Conservation (phyloP, 1,284 basidiomycete genomes). For the Leccinum subatratum region DNA sequence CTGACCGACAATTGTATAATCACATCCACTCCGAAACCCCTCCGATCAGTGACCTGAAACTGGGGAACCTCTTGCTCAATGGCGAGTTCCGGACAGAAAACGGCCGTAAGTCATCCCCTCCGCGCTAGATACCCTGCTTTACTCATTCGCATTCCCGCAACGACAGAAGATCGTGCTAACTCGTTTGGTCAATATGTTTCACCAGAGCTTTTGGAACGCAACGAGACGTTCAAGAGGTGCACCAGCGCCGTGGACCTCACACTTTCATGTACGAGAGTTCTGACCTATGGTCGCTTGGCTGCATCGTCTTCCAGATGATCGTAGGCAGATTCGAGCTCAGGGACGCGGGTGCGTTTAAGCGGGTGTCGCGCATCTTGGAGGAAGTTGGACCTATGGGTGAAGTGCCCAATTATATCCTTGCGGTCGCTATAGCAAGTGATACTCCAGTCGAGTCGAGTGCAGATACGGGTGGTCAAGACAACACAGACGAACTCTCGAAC, state of each 20-base stretch:
- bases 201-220: slow-evolving; percentile 82
- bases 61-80: slow-evolving; percentile 63
- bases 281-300: slow-evolving; percentile 96
- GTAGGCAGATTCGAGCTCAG: slow-evolving; percentile 70
- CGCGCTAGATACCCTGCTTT: background rate
- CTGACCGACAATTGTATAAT: slow-evolving; percentile 13
- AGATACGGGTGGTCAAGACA: background rate
- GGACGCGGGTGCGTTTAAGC: slow-evolving; percentile 10
- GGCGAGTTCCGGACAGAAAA: slow-evolving; percentile 76
- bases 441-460: slow-evolving; percentile 1
- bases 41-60: slow-evolving; percentile 68
- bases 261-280: slow-evolving; percentile 47
- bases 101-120: slow-evolving; percentile 36
- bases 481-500: background rate
- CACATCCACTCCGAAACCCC: slow-evolving; percentile 1
- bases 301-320: slow-evolving; percentile 95
- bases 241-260: slow-evolving; percentile 8
- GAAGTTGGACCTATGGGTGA: slow-evolving; percentile 37
- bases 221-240: slow-evolving; percentile 68
- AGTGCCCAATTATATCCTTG: slow-evolving; percentile 28
- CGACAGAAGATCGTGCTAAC: slow-evolving; percentile 50
- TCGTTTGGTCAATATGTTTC: slow-evolving; percentile 96
- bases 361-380: slow-evolving; percentile 25
- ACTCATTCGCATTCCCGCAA: slow-evolving; percentile 8
- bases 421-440: slow-evolving; percentile 7